phyloP scores from a whole-genome alignment of 441 rosid species.

The Gossypium lobatum region DNA sequence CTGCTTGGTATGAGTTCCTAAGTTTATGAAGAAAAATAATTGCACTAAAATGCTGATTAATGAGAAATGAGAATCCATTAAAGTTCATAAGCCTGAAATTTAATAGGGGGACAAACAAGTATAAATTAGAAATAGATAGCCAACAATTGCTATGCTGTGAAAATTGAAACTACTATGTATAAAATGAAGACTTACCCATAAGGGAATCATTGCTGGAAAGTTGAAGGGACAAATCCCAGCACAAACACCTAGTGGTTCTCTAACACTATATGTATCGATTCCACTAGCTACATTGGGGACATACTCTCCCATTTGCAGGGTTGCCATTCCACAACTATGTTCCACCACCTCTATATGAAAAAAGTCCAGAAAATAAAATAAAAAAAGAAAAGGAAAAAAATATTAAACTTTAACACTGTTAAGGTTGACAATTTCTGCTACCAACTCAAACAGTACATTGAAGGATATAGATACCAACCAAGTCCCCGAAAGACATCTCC shows the following conservation, averaged over 20 bases:
- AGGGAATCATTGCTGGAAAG: constrained; percentile 97
- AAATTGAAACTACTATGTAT: neutral
- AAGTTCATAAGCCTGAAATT: neutral
- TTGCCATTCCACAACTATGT: constrained; percentile 92
- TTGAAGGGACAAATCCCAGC: constrained; percentile 96
- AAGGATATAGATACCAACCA: constrained; percentile 35
- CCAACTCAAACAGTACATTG: constrained; percentile 5
- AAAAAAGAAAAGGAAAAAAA: neutral
- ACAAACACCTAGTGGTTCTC: constrained; percentile 93
- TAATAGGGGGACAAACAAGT: neutral
- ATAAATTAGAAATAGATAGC: neutral
- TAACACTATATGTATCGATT: constrained; percentile 77
- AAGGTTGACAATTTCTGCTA: neutral
- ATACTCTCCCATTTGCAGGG: constrained; percentile 91
- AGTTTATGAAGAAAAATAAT: neutral
- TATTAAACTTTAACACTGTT: neutral
- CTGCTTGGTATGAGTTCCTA: neutral
- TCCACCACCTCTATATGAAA: constrained; percentile 76
- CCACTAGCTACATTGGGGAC: constrained; percentile 83
- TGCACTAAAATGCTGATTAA: neutral
- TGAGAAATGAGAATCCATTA: neutral
- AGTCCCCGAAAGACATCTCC: constrained; percentile 95
- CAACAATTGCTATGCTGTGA: neutral
- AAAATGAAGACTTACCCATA: constrained; percentile 55
- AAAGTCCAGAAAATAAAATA: neutral